Evolutionary conservation across 495 filamentous ascomycete species (phyloP), one percentile per base, ranked within the genome.

Genomic region (Xylaria flabelliformis): DNA sequence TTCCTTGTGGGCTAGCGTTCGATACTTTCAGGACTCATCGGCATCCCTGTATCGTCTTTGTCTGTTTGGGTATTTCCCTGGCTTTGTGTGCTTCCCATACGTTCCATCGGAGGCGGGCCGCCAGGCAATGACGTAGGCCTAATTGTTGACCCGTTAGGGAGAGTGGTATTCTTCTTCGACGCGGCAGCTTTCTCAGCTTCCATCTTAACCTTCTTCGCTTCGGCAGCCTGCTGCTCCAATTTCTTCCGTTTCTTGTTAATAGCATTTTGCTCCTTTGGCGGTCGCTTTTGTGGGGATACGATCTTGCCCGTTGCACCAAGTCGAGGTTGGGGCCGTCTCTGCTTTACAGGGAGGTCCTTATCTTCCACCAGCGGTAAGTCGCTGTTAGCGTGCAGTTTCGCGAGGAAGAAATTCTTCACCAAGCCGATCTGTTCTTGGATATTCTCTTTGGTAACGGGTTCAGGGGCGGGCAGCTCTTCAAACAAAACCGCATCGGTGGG

Each of bases 301-400:
- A 99, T 99, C 85, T 98, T 98, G 71, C 96, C 96, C 26, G 93
- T 97, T 51, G 95, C 94, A 69, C 94, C 94, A 24, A 99, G 88
- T 73, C 96, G 87, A n/a, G 96, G 94, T 75, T 93, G 93, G n/a
- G 94, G 93, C 69, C 91, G 90, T 55, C 95, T 86, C 81, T 98
- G 95, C 80, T 98, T 98, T 41, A 88, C 86, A 36, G 97, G 97
- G 32, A 99, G 83, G 73, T 98, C 95, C 75, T 98, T 94, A 80
- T 99, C 96, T 85, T 99, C 96, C 55, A 97, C 84, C 72, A 98
- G 86, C 42, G 93, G 90, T 77, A 94, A 88, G 77, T 95, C 92
- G 77, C 88, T 87, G 79, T 93, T 93, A 58, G 92, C 89, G 75
- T 93, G 90, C 56, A 99, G 83, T 78, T 97, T 97, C 74, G 89